These are phyloP conservation scores for Kwoniella dendrophila DNA, from an alignment of 768 basidiomycete species.

Conservation along the genomic window DNA sequence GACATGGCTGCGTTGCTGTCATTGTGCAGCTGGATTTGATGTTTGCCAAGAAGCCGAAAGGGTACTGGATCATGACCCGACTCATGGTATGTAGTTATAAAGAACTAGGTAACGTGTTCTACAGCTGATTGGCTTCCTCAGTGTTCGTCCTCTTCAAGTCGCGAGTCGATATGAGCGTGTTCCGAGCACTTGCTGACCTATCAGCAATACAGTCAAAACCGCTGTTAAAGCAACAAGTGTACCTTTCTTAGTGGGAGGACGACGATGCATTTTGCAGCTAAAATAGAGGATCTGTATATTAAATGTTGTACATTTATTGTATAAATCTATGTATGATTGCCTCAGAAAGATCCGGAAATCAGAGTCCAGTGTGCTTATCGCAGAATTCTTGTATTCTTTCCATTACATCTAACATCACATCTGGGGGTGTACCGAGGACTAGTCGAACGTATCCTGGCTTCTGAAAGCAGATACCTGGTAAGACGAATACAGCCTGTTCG, in stretches of 20 bases:
- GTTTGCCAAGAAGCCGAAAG: slow-evolving; percentile 82
- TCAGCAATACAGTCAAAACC: slow-evolving; percentile 63
- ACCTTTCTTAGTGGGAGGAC: slow-evolving; percentile 41
- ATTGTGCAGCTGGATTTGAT: slow-evolving; percentile 71
- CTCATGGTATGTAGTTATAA: slow-evolving; percentile 60
- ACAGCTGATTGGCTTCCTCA: slow-evolving; percentile 8
- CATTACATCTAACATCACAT: slow-evolving; percentile 48
- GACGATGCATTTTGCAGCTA: neutral
- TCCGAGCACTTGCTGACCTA: slow-evolving; percentile 66
- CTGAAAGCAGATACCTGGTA: slow-evolving; percentile 51
- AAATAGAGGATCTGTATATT: neutral
- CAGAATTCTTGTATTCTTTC: slow-evolving; percentile 47
- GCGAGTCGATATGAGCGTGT: slow-evolving; percentile 72
- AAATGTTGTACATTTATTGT: neutral
- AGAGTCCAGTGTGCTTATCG: slow-evolving; percentile 16
- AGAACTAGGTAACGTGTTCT: neutral
- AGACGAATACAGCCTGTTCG: slow-evolving; percentile 51
- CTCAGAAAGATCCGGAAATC: neutral
- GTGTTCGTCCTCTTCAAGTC: slow-evolving; percentile 88
- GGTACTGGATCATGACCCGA: slow-evolving; percentile 76
- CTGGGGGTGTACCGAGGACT: slow-evolving; percentile 45
- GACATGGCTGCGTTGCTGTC: slow-evolving; percentile 86
- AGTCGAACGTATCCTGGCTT: slow-evolving; percentile 48
- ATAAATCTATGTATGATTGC: neutral
- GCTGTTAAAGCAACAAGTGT: slow-evolving; percentile 67